Conservation (phyloP, 148 eudicot genomes). For the Rhododendron griersonianum region DNA sequence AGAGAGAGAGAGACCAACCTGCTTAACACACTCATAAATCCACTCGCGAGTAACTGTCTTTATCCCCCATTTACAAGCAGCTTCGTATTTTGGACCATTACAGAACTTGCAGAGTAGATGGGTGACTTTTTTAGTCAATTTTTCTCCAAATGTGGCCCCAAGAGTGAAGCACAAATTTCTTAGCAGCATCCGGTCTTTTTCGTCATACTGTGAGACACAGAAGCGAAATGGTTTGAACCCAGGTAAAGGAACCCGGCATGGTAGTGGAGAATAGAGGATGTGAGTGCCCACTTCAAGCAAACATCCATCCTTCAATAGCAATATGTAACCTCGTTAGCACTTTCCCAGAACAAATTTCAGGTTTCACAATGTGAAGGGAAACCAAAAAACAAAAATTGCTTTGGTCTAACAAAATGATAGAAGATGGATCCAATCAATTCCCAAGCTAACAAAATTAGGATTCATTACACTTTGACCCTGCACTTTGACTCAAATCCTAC, state of each 20-base stretch:
- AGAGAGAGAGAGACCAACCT: slow-evolving; percentile 36
- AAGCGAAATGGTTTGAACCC: slow-evolving; percentile 57
- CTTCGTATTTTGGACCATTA: slow-evolving; percentile 74
- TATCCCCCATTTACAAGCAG: slow-evolving; percentile 73
- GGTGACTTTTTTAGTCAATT: slow-evolving; percentile 65
- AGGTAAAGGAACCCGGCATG: slow-evolving; percentile 82
- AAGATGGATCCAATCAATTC: background rate
- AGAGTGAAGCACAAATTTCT: slow-evolving; percentile 84
- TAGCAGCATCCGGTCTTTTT: slow-evolving; percentile 68
- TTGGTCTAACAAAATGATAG: background rate
- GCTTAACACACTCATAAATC: slow-evolving; percentile 76
- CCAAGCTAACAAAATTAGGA: background rate
- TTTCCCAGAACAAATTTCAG: background rate
- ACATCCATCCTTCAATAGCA: slow-evolving; percentile 51
- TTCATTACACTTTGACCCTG: background rate
- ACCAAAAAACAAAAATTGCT: background rate
- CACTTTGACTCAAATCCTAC: background rate
- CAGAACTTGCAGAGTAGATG: slow-evolving; percentile 81
- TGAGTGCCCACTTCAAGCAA: slow-evolving; percentile 80
- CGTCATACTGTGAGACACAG: slow-evolving; percentile 80
- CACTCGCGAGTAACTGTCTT: slow-evolving; percentile 68
- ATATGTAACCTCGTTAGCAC: slow-evolving; percentile 20
- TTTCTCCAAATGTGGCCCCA: slow-evolving; percentile 67
- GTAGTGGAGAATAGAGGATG: slow-evolving; percentile 89
- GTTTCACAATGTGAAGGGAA: background rate